Evolutionary conservation across 2,329 filamentous ascomycete genomes (phyloP), one percentile per base, ranked within the genome.

Genomic region (Coniochaeta hoffmannii): DNA sequence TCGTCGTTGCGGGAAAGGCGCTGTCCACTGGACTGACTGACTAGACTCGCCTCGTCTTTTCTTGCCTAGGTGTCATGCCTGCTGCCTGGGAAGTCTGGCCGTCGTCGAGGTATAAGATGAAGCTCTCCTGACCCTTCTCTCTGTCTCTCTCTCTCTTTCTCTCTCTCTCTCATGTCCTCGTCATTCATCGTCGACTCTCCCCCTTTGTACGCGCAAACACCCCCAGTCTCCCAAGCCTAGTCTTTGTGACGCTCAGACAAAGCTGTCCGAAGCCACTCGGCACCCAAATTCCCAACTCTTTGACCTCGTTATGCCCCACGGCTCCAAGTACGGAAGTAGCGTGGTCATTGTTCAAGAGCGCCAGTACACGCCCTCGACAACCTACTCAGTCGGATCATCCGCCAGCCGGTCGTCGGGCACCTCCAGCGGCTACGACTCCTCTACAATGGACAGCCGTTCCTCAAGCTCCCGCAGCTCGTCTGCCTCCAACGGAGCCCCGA

Each of bases 311-410:
- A 50, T 50, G 49, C 15, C 49, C 49, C 49, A 50, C 28, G 28
- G 31, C 8, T 50, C 49, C 49, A 50, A 50, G 49, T 34, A 50
- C 49, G 49, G 28, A 50, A 50, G 28, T 28, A 26, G 31, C 15
- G 28, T 50, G 10, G 49, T 50, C 26, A 22, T 50, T 50, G 49
- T 50, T 50, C 49, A 50, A 28, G 49, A 50, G 22, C 41, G 41
- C 17, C 30, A 50, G 8, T 50, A 50, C 49, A 19, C 14, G 30
- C 30, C 49, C 24, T 34, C 49, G 12, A 19, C 49, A 3, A 50
- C 15, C 49, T 50, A 31, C 28, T 31, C 49, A 28, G 24, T 14
- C 19, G 41, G 22, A 19, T 46, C 28, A 31, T 51, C 49, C 19
- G n/a, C 49, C 6, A 34, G 17, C 30, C 31, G 31, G 12, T 51